These are phyloP conservation scores for Polytrichum formosum DNA, from an alignment of 225 moss, liverwort and hornwort species.

Conservation along the genomic window DNA sequence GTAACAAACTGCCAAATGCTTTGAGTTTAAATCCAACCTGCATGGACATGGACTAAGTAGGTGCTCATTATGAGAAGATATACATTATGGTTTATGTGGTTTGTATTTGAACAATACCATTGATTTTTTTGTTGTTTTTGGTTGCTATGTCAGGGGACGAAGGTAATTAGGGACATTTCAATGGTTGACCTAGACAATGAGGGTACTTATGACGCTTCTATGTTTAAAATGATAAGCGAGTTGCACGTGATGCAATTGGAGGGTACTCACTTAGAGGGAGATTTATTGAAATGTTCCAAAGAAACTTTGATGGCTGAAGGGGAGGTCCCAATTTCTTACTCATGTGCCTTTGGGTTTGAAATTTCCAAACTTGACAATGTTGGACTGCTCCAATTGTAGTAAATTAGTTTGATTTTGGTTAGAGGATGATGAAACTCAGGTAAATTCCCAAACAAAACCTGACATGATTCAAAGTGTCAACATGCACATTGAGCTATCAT, in stretches of 20 bases:
- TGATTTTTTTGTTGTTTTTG: too few species aligned
- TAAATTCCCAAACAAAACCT: too few species aligned
- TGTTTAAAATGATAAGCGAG: conserved; percentile 11
- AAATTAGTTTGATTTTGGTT: conserved; percentile 20
- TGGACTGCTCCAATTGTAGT: conserved; percentile 27
- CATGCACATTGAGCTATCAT: too few species aligned
- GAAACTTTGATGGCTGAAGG: conserved; percentile 29
- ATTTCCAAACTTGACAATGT: background rate
- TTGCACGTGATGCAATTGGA: conserved; percentile 28
- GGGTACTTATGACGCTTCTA: background rate
- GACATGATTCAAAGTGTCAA: too few species aligned
- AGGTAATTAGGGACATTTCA: conserved; percentile 19
- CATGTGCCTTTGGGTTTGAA: conserved; percentile 13
- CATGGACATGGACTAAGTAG: too few species aligned
- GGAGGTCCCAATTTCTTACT: conserved; percentile 15
- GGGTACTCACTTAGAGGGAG: conserved; percentile 17
- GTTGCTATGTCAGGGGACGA: conserved; percentile 11
- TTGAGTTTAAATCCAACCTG: too few species aligned
- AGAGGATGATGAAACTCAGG: background rate
- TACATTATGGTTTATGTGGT: too few species aligned
- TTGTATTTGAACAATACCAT: too few species aligned
- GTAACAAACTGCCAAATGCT: too few species aligned
- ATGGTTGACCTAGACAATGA: background rate
- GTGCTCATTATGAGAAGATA: too few species aligned
- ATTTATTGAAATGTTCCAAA: conserved; percentile 14